Percentiles rank a stretch among this genome's conserved stretches.
Evolutionary conservation across 225 moss, liverwort and hornwort genomes (phyloP).

Genomic region (Physcomitrium patens): DNA sequence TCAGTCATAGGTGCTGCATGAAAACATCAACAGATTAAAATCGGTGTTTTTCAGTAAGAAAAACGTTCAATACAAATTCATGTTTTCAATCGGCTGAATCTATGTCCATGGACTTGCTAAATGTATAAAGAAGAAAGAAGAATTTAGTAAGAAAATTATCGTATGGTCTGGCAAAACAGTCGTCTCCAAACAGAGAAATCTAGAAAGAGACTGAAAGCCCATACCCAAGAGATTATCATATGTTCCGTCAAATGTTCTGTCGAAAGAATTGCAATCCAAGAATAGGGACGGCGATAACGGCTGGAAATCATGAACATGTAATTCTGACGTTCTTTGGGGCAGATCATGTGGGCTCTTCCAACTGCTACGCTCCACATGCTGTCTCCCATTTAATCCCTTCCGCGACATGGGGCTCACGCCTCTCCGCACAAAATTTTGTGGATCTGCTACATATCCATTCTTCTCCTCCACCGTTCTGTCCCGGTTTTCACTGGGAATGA

Average conservation of each 20-base stretch:
- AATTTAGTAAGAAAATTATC: not conserved
- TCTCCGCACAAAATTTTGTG: constrained; percentile 25
- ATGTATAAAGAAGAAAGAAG: not conserved
- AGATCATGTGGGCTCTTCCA: constrained; percentile 39
- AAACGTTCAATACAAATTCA: not conserved
- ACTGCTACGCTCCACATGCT: constrained; percentile 25
- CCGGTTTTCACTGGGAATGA: constrained; percentile 29
- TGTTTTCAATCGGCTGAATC: constrained; percentile 1
- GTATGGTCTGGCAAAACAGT: constrained; percentile 4
- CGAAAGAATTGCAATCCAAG: constrained; percentile 44
- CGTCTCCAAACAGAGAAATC: not conserved
- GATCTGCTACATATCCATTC: constrained; percentile 24
- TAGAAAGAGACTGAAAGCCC: not conserved
- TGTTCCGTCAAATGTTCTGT: constrained; percentile 43
- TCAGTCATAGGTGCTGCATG: constrained; percentile 63
- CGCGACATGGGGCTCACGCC: constrained; percentile 15
- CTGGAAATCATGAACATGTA: constrained; percentile 35
- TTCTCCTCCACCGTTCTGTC: constrained; percentile 28
- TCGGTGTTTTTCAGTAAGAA: not conserved
- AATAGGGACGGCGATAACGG: constrained; percentile 48
- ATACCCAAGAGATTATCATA: constrained; percentile 54
- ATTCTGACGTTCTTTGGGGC: constrained; percentile 24
- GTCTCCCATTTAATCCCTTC: constrained; percentile 23
- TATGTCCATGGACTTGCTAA: not conserved
- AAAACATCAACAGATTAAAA: constrained; percentile 23